Conservation (phyloP, 352 stramenopile species). For the Pythium myriotylum region DNA sequence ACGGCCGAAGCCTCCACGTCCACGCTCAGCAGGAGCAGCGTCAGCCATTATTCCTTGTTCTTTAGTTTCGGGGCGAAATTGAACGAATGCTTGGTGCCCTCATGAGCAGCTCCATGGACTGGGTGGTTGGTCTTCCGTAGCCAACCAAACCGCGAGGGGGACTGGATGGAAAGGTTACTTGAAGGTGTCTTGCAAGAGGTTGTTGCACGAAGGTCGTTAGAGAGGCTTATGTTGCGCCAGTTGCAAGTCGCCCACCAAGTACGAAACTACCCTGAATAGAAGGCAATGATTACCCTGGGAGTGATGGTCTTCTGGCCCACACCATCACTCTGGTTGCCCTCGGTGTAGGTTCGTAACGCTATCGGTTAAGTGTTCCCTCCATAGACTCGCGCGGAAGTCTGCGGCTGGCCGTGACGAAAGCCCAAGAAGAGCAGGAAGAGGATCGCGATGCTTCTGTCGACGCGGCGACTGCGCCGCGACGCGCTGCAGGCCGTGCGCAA, state of each 20-base stretch:
- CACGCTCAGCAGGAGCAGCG: slow-evolving; percentile 78
- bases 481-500: slow-evolving; percentile 54
- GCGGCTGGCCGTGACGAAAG: slow-evolving; percentile 27
- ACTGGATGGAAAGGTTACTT: slow-evolving; percentile 10
- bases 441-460: slow-evolving; percentile 55
- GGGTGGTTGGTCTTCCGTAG: not conserved
- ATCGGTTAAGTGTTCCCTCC: not conserved
- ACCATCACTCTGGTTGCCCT: slow-evolving; percentile 17
- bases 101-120: slow-evolving; percentile 6
- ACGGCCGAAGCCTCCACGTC: slow-evolving; percentile 93
- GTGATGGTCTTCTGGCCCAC: slow-evolving; percentile 14
- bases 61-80: slow-evolving; percentile 73
- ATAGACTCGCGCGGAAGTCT: slow-evolving; percentile 1
- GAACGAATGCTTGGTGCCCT: slow-evolving; percentile 62
- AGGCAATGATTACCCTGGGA: not conserved
- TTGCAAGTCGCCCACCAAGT: not conserved
- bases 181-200: slow-evolving; percentile 15
- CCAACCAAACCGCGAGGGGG: slow-evolving; percentile 6
- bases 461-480: slow-evolving; percentile 68
- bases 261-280: slow-evolving; percentile 9
- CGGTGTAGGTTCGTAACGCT: slow-evolving; percentile 22
- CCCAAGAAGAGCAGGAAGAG: no score
- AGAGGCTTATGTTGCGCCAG: not conserved
- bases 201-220: not conserved
- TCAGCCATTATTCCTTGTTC: slow-evolving; percentile 82